phyloP scores from a whole-genome alignment of 352 stramenopile species.

The Phytopythium helicoides region DNA sequence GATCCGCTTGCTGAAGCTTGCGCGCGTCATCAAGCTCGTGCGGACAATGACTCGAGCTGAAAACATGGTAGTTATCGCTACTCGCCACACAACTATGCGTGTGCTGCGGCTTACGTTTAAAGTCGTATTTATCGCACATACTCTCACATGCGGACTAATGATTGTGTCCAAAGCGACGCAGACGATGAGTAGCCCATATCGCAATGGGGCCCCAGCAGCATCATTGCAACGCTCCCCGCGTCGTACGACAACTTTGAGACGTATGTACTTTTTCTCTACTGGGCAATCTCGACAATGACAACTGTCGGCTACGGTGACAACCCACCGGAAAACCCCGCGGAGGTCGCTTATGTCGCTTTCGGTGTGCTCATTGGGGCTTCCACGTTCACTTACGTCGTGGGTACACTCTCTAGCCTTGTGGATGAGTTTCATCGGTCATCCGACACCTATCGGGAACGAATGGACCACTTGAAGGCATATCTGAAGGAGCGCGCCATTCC shows the following conservation, averaged over 20 bases:
- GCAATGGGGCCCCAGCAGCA: neutral
- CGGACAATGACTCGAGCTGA: slow-evolving; percentile 56
- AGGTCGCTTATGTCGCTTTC: slow-evolving; percentile 52
- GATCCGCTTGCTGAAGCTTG: slow-evolving; percentile 80
- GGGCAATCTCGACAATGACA: slow-evolving; percentile 77
- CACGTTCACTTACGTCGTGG: slow-evolving; percentile 78
- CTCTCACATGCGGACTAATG: slow-evolving; percentile 64
- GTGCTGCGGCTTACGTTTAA: slow-evolving; percentile 57
- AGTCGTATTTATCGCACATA: slow-evolving; percentile 61
- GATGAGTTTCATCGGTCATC: slow-evolving; percentile 58
- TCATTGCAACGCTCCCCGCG: slow-evolving; percentile 13
- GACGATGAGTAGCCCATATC: neutral
- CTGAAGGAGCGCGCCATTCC: slow-evolving; percentile 62
- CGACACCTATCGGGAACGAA: slow-evolving; percentile 53
- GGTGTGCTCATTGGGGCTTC: slow-evolving; percentile 61
- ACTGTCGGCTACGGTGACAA: slow-evolving; percentile 78
- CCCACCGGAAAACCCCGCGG: slow-evolving; percentile 45
- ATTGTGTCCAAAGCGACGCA: slow-evolving; percentile 38
- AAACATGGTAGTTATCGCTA: slow-evolving; percentile 36
- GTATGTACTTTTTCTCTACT: slow-evolving; percentile 78
- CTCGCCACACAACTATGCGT: slow-evolving; percentile 50
- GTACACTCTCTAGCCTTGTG: slow-evolving; percentile 72
- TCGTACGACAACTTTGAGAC: slow-evolving; percentile 33
- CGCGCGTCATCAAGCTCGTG: slow-evolving; percentile 85
- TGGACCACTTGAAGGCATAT: slow-evolving; percentile 78